Evolutionary conservation across 2,329 filamentous ascomycete genomes (phyloP).

Genomic region (Fusarium musae): DNA sequence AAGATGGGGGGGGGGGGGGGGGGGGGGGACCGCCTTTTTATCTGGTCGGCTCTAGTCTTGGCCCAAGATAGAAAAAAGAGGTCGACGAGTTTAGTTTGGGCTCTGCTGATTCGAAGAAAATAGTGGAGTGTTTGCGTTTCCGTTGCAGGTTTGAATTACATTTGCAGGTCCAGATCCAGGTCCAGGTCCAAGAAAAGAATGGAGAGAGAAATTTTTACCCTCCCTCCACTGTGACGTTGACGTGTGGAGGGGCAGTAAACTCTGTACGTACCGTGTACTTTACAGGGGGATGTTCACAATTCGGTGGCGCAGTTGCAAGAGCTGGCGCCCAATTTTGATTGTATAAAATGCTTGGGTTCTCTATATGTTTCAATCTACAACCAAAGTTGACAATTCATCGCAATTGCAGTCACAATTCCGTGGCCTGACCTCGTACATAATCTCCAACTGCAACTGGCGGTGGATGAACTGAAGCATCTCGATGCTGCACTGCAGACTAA

Average conservation of each 20-base stretch:
- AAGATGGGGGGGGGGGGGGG: constrained; percentile 8
- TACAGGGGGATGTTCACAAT: background rate
- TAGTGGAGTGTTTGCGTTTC: background rate
- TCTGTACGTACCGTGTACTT: background rate
- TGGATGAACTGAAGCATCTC: constrained; percentile 27
- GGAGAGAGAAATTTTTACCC: constrained; percentile 37
- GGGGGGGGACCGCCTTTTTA: constrained; percentile 27
- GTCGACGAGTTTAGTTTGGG: constrained; percentile 20
- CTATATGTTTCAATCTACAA: background rate
- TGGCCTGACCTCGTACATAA: constrained; percentile 14
- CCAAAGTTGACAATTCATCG: background rate
- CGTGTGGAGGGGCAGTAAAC: constrained; percentile 29
- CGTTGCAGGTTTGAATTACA: background rate
- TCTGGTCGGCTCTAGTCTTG: constrained; percentile 13
- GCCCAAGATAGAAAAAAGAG: constrained; percentile 1
- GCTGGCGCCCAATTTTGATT: background rate
- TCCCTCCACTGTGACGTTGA: constrained; percentile 44
- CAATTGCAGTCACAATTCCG: background rate
- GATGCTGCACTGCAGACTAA: background rate
- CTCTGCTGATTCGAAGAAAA: constrained; percentile 11
- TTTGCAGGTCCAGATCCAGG: background rate
- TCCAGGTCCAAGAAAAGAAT: constrained; percentile 1
- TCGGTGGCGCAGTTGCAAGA: constrained; percentile 18
- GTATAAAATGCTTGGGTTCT: background rate
- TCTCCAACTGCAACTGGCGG: constrained; percentile 18